Base-by-base conservation (phyloP, 1,139 yeast species). In the Candida glucosophila region DNA sequence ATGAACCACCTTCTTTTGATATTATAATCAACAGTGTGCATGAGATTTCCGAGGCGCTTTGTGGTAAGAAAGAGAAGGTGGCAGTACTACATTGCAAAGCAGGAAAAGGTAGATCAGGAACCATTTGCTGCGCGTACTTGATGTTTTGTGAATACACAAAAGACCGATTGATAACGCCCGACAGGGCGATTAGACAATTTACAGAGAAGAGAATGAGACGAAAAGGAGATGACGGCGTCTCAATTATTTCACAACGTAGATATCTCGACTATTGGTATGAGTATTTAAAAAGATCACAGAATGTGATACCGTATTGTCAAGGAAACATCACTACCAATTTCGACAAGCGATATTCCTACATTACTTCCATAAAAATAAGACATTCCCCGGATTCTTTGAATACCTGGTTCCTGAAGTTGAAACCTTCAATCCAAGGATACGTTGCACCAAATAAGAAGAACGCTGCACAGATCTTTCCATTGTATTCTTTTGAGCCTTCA, bases 61-160 rank as follows among this genome's bases (percentile, higher is more conserved):
- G 23, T 1, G 15, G 33, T 2, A 37, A 40, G 4, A 43, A 44
- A 0, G 31, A 46, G 0, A 66, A 69, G 34, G 75, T 76, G 2
- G 92, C 81, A 0, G 67, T 86, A 0, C 51, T 88, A 6, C 97
- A 90, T 45, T 90, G 97, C 45, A 77, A 81, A 41, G 86, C 85
- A 32, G 97, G 97, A 0, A 88, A 85, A 47, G 97, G 97, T 0
- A 57, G 97, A 17, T 77, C 94, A 0, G 97, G 97, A 0, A 70
- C 88, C 1, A 53, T 83, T 3, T 68, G 71, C 3, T 73, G 86
- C 39, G 83, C 88, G 0, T 80, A 75, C 41, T 48, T 88, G 32
- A 74, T 86, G 67, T 50, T 40, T 33, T 55, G 63, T 24, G 17
- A 14, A 5, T 33, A 38, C 3, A 17, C 25, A 3, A 17, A 12